Evolutionary conservation across 164 flowering plant species (phyloP), one percentile per base, ranked within the genome.

Genomic region (Aristolochia contorta): DNA sequence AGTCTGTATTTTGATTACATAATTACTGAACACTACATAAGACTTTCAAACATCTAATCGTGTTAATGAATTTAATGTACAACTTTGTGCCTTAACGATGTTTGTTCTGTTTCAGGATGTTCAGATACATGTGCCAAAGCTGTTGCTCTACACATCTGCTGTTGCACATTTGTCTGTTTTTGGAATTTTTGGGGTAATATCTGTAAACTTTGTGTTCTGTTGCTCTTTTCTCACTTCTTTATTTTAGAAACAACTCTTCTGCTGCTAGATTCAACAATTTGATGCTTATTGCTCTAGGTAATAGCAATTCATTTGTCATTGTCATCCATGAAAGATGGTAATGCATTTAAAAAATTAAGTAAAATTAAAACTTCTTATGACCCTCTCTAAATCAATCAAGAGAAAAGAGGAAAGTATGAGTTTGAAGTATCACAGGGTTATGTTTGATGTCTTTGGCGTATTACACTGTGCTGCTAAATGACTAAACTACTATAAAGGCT

Each of bases 111-210:
- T 56, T 18, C 58, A 56, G 58, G 45, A 56, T 30, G 19, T 16
- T 2, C 20, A 1, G 13, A 30, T n/a, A 56, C 27, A 1, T 1
- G 2, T 56, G 24, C 58, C 58, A 16, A 16, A 27, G 45, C 2
- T 15, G 45, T 30, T 56, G 58, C 15, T 16, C 12, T 30, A 32
- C 12, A 18, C 18, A 27, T 56, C 58, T 24, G 32, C 37, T 33
- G 20, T 56, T 30, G 32, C 58, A 16, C 58, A 56, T 56, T 56
- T 56, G 22, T 33, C 58, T 24, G 58, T 27, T 13, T 56, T 56
- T 33, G 58, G 58, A 2, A 56, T 30, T 10, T 1, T 56, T 16
- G 58, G 58, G 58, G 58, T 56, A 13, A 24, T 19, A 1, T 16
- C 18, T 19, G 8, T 27, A 4, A 56, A 24, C 32, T 32, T 30